Evolutionary conservation across 768 basidiomycete species (phyloP).

Genomic region (Lactarius psammicola): DNA sequence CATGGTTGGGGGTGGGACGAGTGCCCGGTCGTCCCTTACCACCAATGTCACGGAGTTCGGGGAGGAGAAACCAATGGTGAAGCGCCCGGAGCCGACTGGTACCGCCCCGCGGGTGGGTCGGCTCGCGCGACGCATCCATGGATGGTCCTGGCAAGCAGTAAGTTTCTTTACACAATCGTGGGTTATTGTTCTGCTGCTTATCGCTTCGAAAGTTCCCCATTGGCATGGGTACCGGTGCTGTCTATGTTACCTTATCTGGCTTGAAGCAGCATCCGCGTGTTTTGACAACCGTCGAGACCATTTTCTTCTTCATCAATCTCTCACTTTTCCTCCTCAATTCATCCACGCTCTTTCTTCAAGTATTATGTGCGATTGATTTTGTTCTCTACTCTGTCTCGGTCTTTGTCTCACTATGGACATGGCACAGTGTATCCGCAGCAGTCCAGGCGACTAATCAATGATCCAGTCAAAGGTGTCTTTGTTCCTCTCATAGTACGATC

Average conservation of each 20-base stretch:
- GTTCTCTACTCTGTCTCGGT: neutral
- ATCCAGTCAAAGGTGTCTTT: conserved; percentile 48
- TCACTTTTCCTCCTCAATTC: conserved; percentile 45
- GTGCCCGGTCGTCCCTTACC: neutral
- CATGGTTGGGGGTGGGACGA: neutral
- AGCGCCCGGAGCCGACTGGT: neutral
- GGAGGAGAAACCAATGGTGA: neutral
- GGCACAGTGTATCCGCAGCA: conserved; percentile 45
- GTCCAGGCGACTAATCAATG: conserved; percentile 43
- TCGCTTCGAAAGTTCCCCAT: conserved; percentile 43
- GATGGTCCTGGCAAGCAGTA: conserved; percentile 53
- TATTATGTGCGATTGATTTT: conserved; percentile 38
- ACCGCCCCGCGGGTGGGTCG: conserved; percentile 30
- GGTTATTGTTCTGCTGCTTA: conserved; percentile 6
- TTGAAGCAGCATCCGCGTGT: conserved; percentile 37
- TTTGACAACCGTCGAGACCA: conserved; percentile 41
- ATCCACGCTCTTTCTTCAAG: conserved; percentile 44
- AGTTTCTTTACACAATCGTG: conserved; percentile 24
- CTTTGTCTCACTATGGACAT: neutral
- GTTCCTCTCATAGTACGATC: conserved; percentile 39
- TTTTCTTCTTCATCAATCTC: conserved; percentile 49
- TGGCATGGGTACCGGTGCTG: conserved; percentile 51
- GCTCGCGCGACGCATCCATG: conserved; percentile 46
- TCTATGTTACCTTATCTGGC: conserved; percentile 48
- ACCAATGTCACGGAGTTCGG: neutral